These are phyloP conservation scores for Thalassiosira hispida DNA, from an alignment of 352 stramenopile species.

Conservation along the genomic window DNA sequence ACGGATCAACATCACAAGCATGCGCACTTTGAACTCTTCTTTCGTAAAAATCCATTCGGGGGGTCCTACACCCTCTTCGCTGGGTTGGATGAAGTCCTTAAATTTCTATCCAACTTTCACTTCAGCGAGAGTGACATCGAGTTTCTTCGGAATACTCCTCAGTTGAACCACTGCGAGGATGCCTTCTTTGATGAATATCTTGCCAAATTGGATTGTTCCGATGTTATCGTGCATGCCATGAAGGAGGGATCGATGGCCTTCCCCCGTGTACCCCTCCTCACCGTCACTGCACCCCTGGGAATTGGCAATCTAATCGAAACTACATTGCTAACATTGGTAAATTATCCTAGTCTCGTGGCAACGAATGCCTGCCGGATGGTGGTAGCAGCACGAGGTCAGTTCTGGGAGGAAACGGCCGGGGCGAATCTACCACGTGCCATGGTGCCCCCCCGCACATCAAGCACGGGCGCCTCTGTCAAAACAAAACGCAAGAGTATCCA, in stretches of 20 bases:
- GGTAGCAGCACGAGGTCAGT: constrained; percentile 88
- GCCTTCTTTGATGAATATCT: constrained; percentile 96
- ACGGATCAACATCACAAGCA: constrained; percentile 91
- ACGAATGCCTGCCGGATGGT: constrained; percentile 98
- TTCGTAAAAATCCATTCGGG: constrained; percentile 99
- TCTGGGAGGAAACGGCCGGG: constrained; percentile 41
- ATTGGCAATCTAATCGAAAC: constrained; percentile 98
- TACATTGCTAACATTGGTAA: constrained; percentile 96
- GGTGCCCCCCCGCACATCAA: too few species aligned
- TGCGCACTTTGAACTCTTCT: constrained; percentile 92
- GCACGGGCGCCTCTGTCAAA: neutral
- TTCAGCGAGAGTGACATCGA: constrained; percentile 93
- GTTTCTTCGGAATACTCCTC: constrained; percentile 91
- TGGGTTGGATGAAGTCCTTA: constrained; percentile 88
- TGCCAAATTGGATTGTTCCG: constrained; percentile 90
- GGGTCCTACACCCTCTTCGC: constrained; percentile 90
- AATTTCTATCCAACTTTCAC: constrained; percentile 88
- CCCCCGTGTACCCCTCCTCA: constrained; percentile 93
- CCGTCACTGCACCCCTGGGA: constrained; percentile 92
- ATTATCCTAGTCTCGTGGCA: constrained; percentile 95
- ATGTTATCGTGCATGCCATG: constrained; percentile 93
- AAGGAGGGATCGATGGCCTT: constrained; percentile 96
- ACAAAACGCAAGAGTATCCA: constrained; percentile 33
- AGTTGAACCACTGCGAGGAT: constrained; percentile 86
- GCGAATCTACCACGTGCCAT: constrained; percentile 6